phyloP scores from a whole-genome alignment of 345 rosid genomes.

The Salix caprea region DNA sequence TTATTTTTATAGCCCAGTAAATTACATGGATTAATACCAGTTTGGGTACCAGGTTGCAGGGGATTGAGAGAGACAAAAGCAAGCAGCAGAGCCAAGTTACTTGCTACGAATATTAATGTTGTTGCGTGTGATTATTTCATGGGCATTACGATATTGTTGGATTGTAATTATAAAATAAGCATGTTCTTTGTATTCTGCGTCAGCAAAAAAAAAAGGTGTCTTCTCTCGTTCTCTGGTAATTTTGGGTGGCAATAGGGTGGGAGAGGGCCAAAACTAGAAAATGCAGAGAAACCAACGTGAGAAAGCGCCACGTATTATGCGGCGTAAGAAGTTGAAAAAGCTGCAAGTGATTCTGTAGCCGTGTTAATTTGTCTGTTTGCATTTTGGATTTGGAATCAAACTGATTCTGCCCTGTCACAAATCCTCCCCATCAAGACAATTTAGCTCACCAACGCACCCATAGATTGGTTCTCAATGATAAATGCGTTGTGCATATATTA shows the following conservation, averaged over 20 bases:
- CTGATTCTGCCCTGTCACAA: background rate
- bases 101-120: background rate
- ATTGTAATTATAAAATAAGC: background rate
- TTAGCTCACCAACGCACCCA: constrained; percentile 25
- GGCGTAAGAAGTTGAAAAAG: constrained; percentile 35
- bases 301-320: constrained; percentile 46
- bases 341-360: constrained; percentile 25
- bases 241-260: constrained; percentile 5
- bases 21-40: background rate
- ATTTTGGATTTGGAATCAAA: constrained; percentile 50
- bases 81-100: background rate
- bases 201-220: background rate
- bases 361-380: constrained; percentile 32
- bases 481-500: background rate
- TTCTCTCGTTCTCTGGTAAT: constrained; percentile 18
- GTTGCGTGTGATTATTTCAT: background rate
- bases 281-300: constrained; percentile 36
- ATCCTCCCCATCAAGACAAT: constrained; percentile 1
- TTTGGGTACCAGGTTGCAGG: background rate
- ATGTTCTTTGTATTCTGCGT: background rate
- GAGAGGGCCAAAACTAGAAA: background rate
- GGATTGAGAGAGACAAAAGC: background rate
- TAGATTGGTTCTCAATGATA: background rate
- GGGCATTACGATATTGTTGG: background rate
- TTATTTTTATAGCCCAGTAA: background rate